Conservation (phyloP, 1,139 yeast genomes). For the Candida glucosophila region DNA sequence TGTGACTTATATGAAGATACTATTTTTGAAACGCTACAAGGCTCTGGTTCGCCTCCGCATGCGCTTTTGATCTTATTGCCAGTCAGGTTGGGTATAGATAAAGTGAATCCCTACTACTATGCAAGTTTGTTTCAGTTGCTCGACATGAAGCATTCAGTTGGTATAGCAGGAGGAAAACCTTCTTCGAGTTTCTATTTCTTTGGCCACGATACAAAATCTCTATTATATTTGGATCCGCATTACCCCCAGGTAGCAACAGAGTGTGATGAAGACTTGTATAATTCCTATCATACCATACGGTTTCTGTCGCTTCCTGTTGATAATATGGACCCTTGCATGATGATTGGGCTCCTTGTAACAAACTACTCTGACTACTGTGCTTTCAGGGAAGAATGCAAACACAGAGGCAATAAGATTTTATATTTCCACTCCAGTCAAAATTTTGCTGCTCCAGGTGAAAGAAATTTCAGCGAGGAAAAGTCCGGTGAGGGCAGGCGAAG, state of each 20-base stretch:
- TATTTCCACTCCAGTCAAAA: no score
- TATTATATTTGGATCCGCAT: conserved; percentile 89
- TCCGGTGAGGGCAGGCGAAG: conserved; percentile 6
- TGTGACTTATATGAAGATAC: conserved; percentile 71
- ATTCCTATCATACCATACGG: conserved; percentile 45
- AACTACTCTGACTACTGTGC: conserved; percentile 45
- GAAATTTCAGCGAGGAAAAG: no score
- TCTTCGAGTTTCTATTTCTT: conserved; percentile 87
- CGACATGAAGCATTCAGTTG: conserved; percentile 58
- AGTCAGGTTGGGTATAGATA: conserved; percentile 73
- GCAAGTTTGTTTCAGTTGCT: conserved; percentile 53
- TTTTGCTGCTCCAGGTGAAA: no score
- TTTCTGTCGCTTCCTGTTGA: conserved; percentile 52
- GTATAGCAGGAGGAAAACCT: conserved; percentile 96
- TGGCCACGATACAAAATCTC: conserved; percentile 62
- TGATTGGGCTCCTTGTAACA: conserved; percentile 68
- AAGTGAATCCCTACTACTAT: conserved; percentile 66
- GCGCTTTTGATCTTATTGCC: conserved; percentile 61
- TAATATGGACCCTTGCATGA: conserved; percentile 91
- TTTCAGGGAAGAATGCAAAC: conserved; percentile 38
- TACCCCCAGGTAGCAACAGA: conserved; percentile 45
- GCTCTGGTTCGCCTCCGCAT: conserved; percentile 4
- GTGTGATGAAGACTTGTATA: conserved; percentile 7
- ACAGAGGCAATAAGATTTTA: conserved; percentile 34
- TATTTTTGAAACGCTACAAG: conserved; percentile 16